These are phyloP conservation scores for Jamesozyma jinghongensis DNA, from an alignment of 805 yeast genomes.

Conservation along the genomic window DNA sequence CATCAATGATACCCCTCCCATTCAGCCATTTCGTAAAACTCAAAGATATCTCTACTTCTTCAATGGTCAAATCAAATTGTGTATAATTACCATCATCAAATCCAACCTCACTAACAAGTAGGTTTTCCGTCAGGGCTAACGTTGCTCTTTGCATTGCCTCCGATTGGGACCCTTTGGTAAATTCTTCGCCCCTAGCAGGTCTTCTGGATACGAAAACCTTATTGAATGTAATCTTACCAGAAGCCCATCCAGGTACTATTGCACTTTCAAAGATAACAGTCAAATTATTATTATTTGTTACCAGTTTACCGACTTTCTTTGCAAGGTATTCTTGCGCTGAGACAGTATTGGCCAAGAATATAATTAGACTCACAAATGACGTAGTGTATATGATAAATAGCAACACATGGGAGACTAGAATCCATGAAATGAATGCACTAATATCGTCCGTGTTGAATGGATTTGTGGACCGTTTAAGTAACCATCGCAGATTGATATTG, in stretches of 20 bases:
- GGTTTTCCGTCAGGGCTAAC: conserved; percentile 26
- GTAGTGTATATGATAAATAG: conserved; percentile 83
- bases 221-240: conserved; percentile 73
- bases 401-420: conserved; percentile 76
- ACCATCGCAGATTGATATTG: conserved; percentile 56
- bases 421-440: conserved; percentile 85
- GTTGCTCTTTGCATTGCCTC: conserved; percentile 56
- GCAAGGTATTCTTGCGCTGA: conserved; percentile 70
- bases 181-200: conserved; percentile 43
- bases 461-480: conserved; percentile 60
- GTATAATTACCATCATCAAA: conserved; percentile 91
- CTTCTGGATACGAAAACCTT: conserved; percentile 81
- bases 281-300: conserved; percentile 74
- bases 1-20: conserved; percentile 80
- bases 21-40: conserved; percentile 82
- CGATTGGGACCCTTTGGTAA: conserved; percentile 64
- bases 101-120: conserved; percentile 30
- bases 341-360: conserved; percentile 57
- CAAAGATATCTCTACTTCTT: conserved; percentile 69
- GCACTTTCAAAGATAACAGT: conserved; percentile 88
- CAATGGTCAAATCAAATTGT: conserved; percentile 86
- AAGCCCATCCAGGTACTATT: conserved; percentile 88
- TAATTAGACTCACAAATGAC: conserved; percentile 73
- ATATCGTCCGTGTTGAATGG: conserved; percentile 92
- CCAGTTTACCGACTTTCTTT: conserved; percentile 63